These are phyloP conservation scores for Ogataea nonfermentans DNA, from an alignment of 805 yeast genomes.

Conservation along the genomic window DNA sequence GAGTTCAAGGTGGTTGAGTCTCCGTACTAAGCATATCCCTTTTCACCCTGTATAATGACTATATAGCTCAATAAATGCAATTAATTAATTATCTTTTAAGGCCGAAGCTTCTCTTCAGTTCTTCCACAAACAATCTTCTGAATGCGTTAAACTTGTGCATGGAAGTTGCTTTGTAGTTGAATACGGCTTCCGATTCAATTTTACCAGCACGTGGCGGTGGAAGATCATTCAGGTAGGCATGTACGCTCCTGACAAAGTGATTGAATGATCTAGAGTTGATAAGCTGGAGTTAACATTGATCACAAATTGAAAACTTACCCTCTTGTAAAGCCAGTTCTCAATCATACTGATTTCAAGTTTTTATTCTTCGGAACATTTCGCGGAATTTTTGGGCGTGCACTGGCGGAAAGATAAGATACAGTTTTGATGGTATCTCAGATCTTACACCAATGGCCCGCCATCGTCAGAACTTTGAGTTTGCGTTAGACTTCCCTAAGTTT, in stretches of 20 bases:
- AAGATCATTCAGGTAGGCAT: slow-evolving; percentile 62
- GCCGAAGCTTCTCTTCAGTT: slow-evolving; percentile 54
- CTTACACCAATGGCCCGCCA: slow-evolving; percentile 17
- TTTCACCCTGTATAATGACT: slow-evolving; percentile 1
- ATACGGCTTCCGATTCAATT: slow-evolving; percentile 12
- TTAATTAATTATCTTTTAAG: slow-evolving; percentile 32
- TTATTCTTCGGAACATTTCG: not conserved
- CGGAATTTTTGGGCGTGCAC: not conserved
- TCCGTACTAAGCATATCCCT: slow-evolving; percentile 18
- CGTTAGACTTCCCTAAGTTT: slow-evolving; percentile 22
- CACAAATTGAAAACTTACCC: slow-evolving; percentile 15
- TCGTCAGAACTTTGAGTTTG: slow-evolving; percentile 18
- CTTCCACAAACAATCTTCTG: slow-evolving; percentile 57
- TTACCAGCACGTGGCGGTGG: slow-evolving; percentile 41
- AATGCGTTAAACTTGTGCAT: slow-evolving; percentile 61
- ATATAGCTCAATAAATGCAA: slow-evolving; percentile 4
- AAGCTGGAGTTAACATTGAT: slow-evolving; percentile 31
- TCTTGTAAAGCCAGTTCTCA: slow-evolving; percentile 47
- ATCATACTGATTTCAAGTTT: slow-evolving; percentile 23
- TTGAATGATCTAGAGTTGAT: slow-evolving; percentile 60
- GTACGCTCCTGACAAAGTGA: slow-evolving; percentile 58
- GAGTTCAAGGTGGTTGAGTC: slow-evolving; percentile 31
- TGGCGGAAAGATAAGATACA: slow-evolving; percentile 2
- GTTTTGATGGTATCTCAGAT: not conserved
- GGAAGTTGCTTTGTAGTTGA: slow-evolving; percentile 43